Evolutionary conservation across 2,329 filamentous ascomycete genomes (phyloP).

Genomic region (Fusarium nodosum): DNA sequence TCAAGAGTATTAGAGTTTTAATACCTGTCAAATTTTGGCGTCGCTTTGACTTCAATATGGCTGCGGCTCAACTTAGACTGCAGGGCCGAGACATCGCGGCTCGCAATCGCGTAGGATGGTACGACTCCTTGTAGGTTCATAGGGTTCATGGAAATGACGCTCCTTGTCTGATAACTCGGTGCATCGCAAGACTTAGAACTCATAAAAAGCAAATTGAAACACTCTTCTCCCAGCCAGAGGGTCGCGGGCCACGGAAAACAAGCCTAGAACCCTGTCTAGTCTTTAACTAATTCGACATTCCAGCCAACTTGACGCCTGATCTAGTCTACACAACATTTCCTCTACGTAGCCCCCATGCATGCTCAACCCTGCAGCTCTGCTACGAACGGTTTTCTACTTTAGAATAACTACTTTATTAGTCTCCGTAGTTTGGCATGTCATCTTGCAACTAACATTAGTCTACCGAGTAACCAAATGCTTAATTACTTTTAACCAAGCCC

Average conservation of each 20-base stretch:
- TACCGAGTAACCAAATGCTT: background rate
- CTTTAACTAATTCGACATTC: background rate
- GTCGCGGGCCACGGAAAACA: background rate
- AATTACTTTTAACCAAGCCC: background rate
- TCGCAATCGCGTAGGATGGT: background rate
- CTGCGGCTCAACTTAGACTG: background rate
- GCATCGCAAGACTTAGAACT: too few relatives aligned
- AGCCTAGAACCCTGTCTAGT: background rate
- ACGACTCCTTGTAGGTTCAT: background rate
- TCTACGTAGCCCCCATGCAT: background rate
- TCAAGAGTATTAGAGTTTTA: background rate
- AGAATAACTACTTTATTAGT: background rate
- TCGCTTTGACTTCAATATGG: background rate
- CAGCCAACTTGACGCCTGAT: background rate
- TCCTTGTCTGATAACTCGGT: background rate
- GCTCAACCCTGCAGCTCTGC: background rate
- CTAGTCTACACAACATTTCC: background rate
- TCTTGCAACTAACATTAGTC: background rate
- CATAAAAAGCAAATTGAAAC: background rate
- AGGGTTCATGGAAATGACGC: background rate
- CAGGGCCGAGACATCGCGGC: background rate
- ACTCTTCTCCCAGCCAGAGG: background rate
- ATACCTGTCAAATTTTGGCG: background rate
- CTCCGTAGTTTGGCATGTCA: background rate
- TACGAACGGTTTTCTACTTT: background rate